A percentile compares a stretch with the other conserved stretches of the same genome.
These are phyloP conservation scores for Penicillium arizonense DNA, from an alignment of 495 filamentous ascomycete genomes.

Conservation along the genomic window DNA sequence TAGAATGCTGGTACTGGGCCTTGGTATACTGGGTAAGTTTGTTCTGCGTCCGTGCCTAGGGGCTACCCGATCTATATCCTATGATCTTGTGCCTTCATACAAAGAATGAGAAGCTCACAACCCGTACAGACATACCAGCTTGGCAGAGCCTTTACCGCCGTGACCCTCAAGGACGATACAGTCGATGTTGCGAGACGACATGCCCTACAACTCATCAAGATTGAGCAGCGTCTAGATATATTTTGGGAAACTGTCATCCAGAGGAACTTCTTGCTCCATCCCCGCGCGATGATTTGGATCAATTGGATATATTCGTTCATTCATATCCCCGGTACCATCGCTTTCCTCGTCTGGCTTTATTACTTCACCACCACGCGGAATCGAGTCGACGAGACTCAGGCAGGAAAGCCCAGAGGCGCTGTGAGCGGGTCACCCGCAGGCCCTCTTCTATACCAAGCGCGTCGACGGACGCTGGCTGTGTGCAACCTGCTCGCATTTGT, in stretches of 20 bases:
- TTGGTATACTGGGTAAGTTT: conserved; percentile 59
- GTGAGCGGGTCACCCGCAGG: conserved; percentile 43
- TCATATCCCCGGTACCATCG: conserved; percentile 77
- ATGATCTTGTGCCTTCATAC: neutral
- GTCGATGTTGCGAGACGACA: conserved; percentile 56
- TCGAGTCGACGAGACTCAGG: conserved; percentile 34
- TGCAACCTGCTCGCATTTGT: conserved; percentile 77
- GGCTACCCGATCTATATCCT: neutral
- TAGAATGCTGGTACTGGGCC: conserved; percentile 82
- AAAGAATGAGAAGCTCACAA: neutral
- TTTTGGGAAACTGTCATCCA: conserved; percentile 59
- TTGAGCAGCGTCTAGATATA: conserved; percentile 53
- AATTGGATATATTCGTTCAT: conserved; percentile 78
- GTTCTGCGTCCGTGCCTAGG: neutral
- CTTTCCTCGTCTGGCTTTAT: conserved; percentile 65
- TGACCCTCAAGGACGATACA: conserved; percentile 57
- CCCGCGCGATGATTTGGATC: conserved; percentile 44
- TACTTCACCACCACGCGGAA: conserved; percentile 61
- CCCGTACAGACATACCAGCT: conserved; percentile 56
- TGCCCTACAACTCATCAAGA: conserved; percentile 53
- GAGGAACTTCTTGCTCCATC: conserved; percentile 48
- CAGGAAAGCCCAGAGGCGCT: conserved; percentile 33
- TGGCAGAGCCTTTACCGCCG: conserved; percentile 59
- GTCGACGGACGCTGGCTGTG: conserved; percentile 67
- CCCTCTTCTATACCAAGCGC: conserved; percentile 54